Base-by-base conservation (phyloP, 73 alveolate genomes). In the Paramecium octaurelia region DNA sequence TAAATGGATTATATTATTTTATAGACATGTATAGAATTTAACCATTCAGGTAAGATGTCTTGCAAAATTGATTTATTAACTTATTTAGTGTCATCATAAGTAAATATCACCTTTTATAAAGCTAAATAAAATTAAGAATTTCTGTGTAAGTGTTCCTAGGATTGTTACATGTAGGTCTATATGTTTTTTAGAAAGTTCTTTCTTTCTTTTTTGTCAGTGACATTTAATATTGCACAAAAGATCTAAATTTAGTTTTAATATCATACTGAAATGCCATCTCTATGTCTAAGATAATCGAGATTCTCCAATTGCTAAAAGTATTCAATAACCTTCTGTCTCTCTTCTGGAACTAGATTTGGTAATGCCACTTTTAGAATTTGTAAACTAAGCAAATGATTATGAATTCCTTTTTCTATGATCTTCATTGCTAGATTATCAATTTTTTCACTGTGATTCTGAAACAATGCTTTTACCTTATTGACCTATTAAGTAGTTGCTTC, bases 361-460 rank as follows among this genome's bases (percentile, higher is more conserved):
- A 80, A 24, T 38, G 91, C 91, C 29, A 46, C 57, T 48, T 46
- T 80, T 40, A 80, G 8, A 20, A 80, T 46, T 42, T 46, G 8
- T 23, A 80, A 46, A 44, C 76, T 44, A 8, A 80, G 23, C 16
- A 80, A 31, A 80, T 80, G 91, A 44, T 80, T 80, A 80, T 80
- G 91, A 9, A 80, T 21, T 80, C 91, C 91, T 80, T 48, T 80
- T 46, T 80, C 91, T 0, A 80, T 80, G 21, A 80, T 80, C 46
- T 80, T 80, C 91, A 80, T 80, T 20, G 91, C 91, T 24, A 44
- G 21, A 80, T 80, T 80, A 44, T 80, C 91, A 21, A 48, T 80
- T 48, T 46, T 80, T 48, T 80, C 91, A 24, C 48, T 48, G 16
- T 44, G 76, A 21, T 44, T 64, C 7, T 20, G 18, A 80, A 80